Conservation (phyloP, 305 asterid species). For the Solanum aculeatissimum region DNA sequence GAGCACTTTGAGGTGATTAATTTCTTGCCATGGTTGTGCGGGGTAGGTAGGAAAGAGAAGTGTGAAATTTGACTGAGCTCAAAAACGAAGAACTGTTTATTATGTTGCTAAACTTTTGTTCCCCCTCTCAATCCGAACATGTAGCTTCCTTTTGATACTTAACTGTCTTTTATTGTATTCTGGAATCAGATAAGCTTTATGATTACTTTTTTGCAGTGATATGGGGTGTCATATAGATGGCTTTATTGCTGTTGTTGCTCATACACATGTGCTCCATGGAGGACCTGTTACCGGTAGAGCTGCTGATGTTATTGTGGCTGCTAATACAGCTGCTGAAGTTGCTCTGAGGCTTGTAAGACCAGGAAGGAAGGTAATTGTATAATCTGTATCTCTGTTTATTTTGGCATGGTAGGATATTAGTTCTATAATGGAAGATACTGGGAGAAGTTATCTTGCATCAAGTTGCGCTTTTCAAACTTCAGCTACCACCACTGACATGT, state of each 20-base stretch:
- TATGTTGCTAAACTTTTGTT: background rate
- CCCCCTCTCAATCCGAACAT: background rate
- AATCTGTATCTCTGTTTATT: background rate
- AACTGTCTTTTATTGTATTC: background rate
- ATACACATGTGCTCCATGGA: slow-evolving; percentile 27
- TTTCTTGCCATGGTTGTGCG: background rate
- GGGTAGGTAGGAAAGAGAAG: background rate
- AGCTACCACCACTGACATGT: background rate
- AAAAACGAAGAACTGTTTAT: background rate
- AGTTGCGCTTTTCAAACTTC: background rate
- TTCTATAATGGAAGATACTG: background rate
- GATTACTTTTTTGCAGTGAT: slow-evolving; percentile 31
- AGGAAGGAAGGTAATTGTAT: slow-evolving; percentile 24
- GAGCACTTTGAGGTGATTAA: background rate
- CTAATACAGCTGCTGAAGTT: slow-evolving; percentile 37
- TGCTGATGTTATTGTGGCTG: slow-evolving; percentile 29
- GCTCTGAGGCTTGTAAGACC: slow-evolving; percentile 34
- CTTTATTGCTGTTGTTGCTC: slow-evolving; percentile 55
- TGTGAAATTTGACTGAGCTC: background rate
- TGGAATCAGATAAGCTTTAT: background rate
- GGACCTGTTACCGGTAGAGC: slow-evolving; percentile 30
- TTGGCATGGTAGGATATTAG: background rate
- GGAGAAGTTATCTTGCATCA: background rate
- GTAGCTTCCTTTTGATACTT: background rate
- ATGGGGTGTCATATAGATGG: slow-evolving; percentile 78